Percentiles rank a stretch among this genome's conserved stretches.
phyloP scores from a whole-genome alignment of 2,329 filamentous ascomycete species.

The Penicillium occitanis region DNA sequence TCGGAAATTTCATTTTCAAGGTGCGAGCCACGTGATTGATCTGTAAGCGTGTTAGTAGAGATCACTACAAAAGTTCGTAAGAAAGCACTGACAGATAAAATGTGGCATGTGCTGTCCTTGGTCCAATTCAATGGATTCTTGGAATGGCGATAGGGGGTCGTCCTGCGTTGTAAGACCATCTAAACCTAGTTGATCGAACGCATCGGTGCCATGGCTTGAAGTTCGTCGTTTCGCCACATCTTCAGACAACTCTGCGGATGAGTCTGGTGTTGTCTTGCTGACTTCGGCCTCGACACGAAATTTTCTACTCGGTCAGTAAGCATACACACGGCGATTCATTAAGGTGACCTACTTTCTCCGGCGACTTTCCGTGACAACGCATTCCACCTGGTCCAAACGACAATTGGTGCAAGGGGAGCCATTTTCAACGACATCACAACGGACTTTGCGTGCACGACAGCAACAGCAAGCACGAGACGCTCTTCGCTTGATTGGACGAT shows the following conservation, averaged over 20 bases:
- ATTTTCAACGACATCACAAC: slow-evolving; percentile 88
- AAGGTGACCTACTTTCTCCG: slow-evolving; percentile 57
- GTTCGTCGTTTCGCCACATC: slow-evolving; percentile 34
- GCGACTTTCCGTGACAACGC: slow-evolving; percentile 73
- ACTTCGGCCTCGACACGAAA: slow-evolving; percentile 42
- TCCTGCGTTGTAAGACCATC: slow-evolving; percentile 13
- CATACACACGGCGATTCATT: neutral
- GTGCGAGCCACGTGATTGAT: slow-evolving; percentile 50
- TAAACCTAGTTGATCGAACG: slow-evolving; percentile 23
- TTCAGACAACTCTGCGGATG: slow-evolving; percentile 37
- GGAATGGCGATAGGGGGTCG: slow-evolving; percentile 43
- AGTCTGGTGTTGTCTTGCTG: slow-evolving; percentile 34
- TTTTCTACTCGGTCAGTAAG: slow-evolving; percentile 34
- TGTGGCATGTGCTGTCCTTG: slow-evolving; percentile 62
- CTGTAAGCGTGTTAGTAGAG: slow-evolving; percentile 30
- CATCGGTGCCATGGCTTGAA: slow-evolving; percentile 33
- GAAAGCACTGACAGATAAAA: slow-evolving; percentile 57
- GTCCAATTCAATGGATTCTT: slow-evolving; percentile 49
- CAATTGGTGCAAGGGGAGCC: slow-evolving; percentile 86
- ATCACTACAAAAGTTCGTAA: neutral
- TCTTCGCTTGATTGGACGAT: slow-evolving; percentile 70
- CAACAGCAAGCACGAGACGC: slow-evolving; percentile 90
- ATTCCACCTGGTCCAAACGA: slow-evolving; percentile 56
- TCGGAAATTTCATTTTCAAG: slow-evolving; percentile 35
- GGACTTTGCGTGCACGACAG: slow-evolving; percentile 84